Percentiles rank a stretch among this genome's conserved stretches.
Evolutionary conservation across 2,329 filamentous ascomycete species (phyloP).

Genomic region (Paraconiothyrium sp.): DNA sequence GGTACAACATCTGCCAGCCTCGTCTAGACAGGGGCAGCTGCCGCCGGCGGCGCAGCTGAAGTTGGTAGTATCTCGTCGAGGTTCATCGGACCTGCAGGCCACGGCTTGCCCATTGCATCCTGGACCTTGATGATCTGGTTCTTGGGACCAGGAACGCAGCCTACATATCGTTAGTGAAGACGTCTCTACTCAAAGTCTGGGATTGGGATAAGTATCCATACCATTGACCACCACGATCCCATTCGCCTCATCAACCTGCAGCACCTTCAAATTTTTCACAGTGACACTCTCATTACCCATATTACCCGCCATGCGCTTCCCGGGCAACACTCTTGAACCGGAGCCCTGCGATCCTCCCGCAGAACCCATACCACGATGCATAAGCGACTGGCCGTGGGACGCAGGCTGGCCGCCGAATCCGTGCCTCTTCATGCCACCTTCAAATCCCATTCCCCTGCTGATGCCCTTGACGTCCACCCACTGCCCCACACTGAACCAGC

Average conservation of each 20-base stretch:
- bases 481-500: conserved; percentile 91
- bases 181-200: background rate
- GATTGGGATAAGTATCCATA: conserved; percentile 41
- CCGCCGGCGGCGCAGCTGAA: conserved; percentile 21
- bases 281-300: conserved; percentile 94
- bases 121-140: conserved; percentile 84
- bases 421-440: conserved; percentile 97
- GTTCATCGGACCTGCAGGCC: conserved; percentile 63
- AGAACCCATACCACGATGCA: conserved; percentile 91
- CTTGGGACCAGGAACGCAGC: conserved; percentile 85
- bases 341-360: conserved; percentile 88
- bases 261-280: conserved; percentile 87
- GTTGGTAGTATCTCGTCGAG: conserved; percentile 31
- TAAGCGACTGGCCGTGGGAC: conserved; percentile 94
- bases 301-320: conserved; percentile 96
- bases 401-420: conserved; percentile 89
- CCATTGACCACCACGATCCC: conserved; percentile 91
- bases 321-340: conserved; percentile 90
- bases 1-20: background rate
- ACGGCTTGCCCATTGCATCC: conserved; percentile 89
- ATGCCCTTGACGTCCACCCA: conserved; percentile 85
- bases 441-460: conserved; percentile 90
- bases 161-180: conserved; percentile 44
- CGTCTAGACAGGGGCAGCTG: conserved; percentile 20
- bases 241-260: conserved; percentile 86